Conservation (phyloP, 768 basidiomycete genomes). For the Auricularia auricula-judae region DNA sequence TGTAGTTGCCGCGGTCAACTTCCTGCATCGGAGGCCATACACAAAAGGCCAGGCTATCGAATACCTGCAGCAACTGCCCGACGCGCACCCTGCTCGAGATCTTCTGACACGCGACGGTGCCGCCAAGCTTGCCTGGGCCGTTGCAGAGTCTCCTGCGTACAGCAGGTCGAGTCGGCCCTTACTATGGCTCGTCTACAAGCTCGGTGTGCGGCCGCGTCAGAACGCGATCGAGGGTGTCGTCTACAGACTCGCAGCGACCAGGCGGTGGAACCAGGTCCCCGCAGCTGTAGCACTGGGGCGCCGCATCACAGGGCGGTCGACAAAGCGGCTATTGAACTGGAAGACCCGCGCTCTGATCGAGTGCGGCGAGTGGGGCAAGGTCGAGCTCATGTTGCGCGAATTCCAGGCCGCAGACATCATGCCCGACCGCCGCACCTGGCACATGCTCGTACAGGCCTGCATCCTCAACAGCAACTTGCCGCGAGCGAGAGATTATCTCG, state of each 20-base stretch:
- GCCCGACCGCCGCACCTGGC: slow-evolving; percentile 55
- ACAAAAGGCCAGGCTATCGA: slow-evolving; percentile 6
- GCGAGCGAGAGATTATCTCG: slow-evolving; percentile 42
- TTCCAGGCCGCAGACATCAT: slow-evolving; percentile 34
- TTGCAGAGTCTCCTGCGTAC: slow-evolving; percentile 25
- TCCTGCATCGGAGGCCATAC: slow-evolving; percentile 9
- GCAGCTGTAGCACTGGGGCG: slow-evolving; percentile 35
- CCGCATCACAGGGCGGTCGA: slow-evolving; percentile 30
- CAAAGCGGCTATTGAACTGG: slow-evolving; percentile 59
- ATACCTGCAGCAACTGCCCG: not conserved
- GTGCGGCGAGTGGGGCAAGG: slow-evolving; percentile 31
- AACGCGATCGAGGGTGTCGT: slow-evolving; percentile 49
- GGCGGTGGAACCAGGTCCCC: slow-evolving; percentile 42
- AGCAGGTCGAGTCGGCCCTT: slow-evolving; percentile 29
- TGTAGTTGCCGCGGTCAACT: not conserved
- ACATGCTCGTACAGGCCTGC: slow-evolving; percentile 54
- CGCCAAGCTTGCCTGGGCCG: not conserved
- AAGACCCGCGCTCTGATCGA: slow-evolving; percentile 50
- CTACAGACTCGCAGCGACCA: slow-evolving; percentile 33
- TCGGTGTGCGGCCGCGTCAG: slow-evolving; percentile 40
- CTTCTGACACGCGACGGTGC: not conserved
- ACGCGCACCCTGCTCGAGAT: not conserved
- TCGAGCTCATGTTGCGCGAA: slow-evolving; percentile 37
- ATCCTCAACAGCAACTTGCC: slow-evolving; percentile 56
- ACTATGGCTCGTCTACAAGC: slow-evolving; percentile 34